Base-by-base conservation (phyloP, 352 stramenopile genomes). In the Ochromonadaceae sp. region DNA sequence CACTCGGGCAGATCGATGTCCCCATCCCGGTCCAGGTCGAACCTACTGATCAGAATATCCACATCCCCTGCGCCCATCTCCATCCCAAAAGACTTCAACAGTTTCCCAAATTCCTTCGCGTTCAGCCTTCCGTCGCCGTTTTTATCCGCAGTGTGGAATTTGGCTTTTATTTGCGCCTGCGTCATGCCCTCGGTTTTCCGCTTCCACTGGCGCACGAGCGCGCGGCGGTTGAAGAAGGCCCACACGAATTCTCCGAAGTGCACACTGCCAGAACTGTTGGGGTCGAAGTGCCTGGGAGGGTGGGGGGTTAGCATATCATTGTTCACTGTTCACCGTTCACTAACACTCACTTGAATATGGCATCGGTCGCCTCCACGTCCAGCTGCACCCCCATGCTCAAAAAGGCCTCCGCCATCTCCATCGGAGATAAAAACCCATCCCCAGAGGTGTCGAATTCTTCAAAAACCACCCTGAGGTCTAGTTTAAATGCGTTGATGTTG, bases 191-290 rank as follows among this genome's bases (percentile, higher is more conserved):
- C 30, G 31, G 62, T 55, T n/a, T 50, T 41, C 1, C 10, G 31
- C 41, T 38, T 48, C 65, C 34, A 57, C 43, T 46, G 44, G 17
- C 40, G 26, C 43, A 70, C 42, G 20, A 70, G 17, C 36, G 36
- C 32, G 22, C 55, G 12, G 10, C 65, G 34, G 52, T 68, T 70
- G 42, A 70, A 70, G 36, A 70, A 70, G n/a, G 65, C 65, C 56
- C 56, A 70, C 14, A 70, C 26, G 34, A 69, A 69, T 42, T 70
- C 63, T 34, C 63, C 59, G 48, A 53, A 62, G 35, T 69, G 32
- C 34, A 69, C 22, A 17, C 22, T 53, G n/a, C 58, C 58, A 14
- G 17, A 44, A 22, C 26, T 3, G 48, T 68, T 53, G 2, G 62
- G 62, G 26, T 68, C 62, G 40, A 68, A 68, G 43, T 68, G 62